phyloP scores from a whole-genome alignment of 306 rosid genomes.

The Trifolium dubium region DNA sequence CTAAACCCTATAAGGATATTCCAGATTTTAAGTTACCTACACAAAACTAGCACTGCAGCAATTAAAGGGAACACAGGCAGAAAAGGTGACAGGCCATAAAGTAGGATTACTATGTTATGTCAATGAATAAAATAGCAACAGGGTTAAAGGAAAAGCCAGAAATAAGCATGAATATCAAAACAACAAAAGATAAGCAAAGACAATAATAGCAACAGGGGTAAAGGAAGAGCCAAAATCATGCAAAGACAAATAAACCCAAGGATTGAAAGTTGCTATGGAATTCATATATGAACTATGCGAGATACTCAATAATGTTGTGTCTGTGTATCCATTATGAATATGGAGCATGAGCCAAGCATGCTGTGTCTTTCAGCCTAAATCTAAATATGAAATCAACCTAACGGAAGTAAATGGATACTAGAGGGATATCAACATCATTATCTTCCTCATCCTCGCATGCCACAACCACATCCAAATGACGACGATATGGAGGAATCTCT shows the following conservation, averaged over 20 bases:
- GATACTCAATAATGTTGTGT: constrained; percentile 31
- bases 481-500: constrained; percentile 73
- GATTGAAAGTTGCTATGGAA: constrained; percentile 35
- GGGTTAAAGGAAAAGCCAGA: background rate
- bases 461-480: constrained; percentile 81
- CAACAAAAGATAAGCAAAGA: background rate
- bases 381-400: constrained; percentile 50
- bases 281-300: constrained; percentile 38
- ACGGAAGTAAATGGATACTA: constrained; percentile 80
- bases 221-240: background rate
- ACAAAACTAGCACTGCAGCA: background rate
- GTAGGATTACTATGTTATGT: too few relatives aligned
- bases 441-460: constrained; percentile 96
- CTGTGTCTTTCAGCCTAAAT: constrained; percentile 45
- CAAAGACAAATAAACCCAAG: constrained; percentile 3
- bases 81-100: background rate
- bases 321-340: constrained; percentile 33
- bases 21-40: too few relatives aligned
- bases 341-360: constrained; percentile 31
- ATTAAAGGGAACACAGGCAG: background rate
- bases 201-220: background rate
- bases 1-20: too few relatives aligned
- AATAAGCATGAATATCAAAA: background rate
- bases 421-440: constrained; percentile 88
- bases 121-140: constrained; percentile 6